These are phyloP conservation scores for Trichocladium antarcticum DNA, from an alignment of 495 filamentous ascomycete genomes.

Conservation along the genomic window DNA sequence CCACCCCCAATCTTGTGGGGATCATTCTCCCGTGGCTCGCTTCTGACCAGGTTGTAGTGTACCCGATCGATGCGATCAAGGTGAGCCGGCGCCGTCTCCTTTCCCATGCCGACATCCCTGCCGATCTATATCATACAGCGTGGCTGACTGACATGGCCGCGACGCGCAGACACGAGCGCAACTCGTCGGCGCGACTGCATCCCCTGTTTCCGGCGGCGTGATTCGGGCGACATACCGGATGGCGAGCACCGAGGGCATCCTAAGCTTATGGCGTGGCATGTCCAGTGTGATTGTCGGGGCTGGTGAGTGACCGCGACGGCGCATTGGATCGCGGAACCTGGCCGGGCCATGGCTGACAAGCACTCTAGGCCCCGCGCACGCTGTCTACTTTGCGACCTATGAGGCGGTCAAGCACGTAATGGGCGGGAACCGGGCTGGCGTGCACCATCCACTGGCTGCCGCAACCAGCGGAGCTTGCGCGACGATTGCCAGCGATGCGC, in stretches of 20 bases:
- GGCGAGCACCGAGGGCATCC: constrained; percentile 73
- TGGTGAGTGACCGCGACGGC: constrained; percentile 45
- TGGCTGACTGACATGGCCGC: constrained; percentile 17
- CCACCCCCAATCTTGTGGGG: not conserved
- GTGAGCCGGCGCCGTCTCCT: constrained; percentile 40
- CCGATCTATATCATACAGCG: constrained; percentile 2
- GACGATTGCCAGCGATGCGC: constrained; percentile 90
- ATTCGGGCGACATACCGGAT: constrained; percentile 88
- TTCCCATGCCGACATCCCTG: not conserved
- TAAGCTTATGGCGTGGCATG: constrained; percentile 91
- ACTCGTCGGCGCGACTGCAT: constrained; percentile 77
- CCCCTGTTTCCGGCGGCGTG: constrained; percentile 79
- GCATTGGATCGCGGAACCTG: constrained; percentile 1
- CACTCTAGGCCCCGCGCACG: constrained; percentile 76
- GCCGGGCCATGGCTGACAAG: constrained; percentile 16
- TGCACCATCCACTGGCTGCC: constrained; percentile 88
- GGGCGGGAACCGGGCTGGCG: constrained; percentile 78
- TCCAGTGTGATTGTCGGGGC: constrained; percentile 93
- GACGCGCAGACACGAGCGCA: constrained; percentile 82
- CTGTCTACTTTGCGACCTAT: constrained; percentile 96
- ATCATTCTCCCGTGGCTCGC: not conserved
- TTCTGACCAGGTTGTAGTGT: constrained; percentile 74
- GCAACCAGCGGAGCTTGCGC: constrained; percentile 86
- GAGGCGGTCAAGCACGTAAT: constrained; percentile 92
- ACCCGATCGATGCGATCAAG: constrained; percentile 96